Evolutionary conservation across 345 rosid species (phyloP).

Genomic region (Sonneratia alba): DNA sequence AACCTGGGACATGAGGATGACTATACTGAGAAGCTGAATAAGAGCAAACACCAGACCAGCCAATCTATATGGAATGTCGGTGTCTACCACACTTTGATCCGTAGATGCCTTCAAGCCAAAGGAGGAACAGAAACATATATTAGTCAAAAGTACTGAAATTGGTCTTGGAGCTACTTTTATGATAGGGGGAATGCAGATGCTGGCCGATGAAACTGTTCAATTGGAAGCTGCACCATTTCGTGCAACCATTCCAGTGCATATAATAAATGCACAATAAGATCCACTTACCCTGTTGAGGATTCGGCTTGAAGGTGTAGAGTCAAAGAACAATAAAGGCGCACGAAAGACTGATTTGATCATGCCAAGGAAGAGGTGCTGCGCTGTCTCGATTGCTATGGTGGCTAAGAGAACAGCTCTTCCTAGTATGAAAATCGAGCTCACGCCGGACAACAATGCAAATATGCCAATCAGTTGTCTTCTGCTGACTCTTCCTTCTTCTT

Average conservation of each 20-base stretch:
- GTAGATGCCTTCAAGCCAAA: constrained; percentile 47
- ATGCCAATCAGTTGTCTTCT: no score
- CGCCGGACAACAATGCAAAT: constrained; percentile 8
- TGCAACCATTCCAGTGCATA: no score
- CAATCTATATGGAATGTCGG: constrained; percentile 41
- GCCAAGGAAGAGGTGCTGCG: constrained; percentile 6
- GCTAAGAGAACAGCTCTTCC: constrained; percentile 12
- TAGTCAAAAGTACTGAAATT: not conserved
- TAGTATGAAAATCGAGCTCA: constrained; percentile 14
- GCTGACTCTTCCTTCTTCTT: no score
- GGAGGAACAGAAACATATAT: not conserved
- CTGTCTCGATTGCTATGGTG: constrained; percentile 13
- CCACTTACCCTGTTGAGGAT: constrained; percentile 33
- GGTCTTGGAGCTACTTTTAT: not conserved
- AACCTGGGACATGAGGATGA: constrained; percentile 69
- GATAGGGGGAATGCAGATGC: no score
- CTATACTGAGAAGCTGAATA: constrained; percentile 54
- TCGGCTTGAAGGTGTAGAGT: constrained; percentile 38
- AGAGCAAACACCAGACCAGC: constrained; percentile 28
- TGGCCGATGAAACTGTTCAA: no score
- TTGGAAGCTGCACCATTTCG: no score
- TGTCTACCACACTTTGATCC: constrained; percentile 61
- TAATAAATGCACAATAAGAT: no score
- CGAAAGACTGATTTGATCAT: constrained; percentile 25
- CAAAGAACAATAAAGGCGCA: constrained; percentile 38